Conservation (phyloP, 1,139 yeast genomes). For the Wickerhamiella infanticola region DNA sequence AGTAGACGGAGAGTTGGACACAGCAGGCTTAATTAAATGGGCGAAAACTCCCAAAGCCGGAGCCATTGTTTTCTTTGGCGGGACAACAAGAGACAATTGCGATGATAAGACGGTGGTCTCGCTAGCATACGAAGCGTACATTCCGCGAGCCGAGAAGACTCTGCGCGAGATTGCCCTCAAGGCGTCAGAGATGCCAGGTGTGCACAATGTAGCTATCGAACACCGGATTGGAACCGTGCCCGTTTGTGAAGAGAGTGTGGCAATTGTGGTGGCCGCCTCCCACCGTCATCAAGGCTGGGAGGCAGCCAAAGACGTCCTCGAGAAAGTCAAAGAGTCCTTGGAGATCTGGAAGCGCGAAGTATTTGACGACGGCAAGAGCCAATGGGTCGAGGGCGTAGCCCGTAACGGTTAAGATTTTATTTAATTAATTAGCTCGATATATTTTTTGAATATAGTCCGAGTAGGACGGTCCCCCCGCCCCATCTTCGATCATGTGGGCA, state of each 20-base stretch:
- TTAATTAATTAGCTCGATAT: slow-evolving; percentile 14
- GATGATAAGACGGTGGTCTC: slow-evolving; percentile 26
- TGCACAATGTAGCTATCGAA: slow-evolving; percentile 25
- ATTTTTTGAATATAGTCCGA: slow-evolving; percentile 20
- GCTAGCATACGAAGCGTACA: slow-evolving; percentile 31
- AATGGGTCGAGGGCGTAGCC: slow-evolving; percentile 17
- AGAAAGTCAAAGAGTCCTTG: slow-evolving; percentile 28
- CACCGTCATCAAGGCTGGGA: slow-evolving; percentile 36
- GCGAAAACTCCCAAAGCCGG: slow-evolving; percentile 28
- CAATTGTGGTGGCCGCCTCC: slow-evolving; percentile 30
- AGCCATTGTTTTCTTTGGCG: slow-evolving; percentile 34
- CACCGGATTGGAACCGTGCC: slow-evolving; percentile 36
- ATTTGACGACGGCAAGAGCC: slow-evolving; percentile 26
- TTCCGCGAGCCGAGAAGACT: slow-evolving; percentile 27
- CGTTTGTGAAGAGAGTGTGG: slow-evolving; percentile 30
- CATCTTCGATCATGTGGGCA: slow-evolving; percentile 61
- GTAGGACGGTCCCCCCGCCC: slow-evolving; percentile 27
- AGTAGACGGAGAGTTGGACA: slow-evolving; percentile 5
- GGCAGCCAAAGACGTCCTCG: slow-evolving; percentile 31
- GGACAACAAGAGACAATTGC: slow-evolving; percentile 32
- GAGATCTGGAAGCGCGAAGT: slow-evolving; percentile 37
- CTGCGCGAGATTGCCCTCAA: slow-evolving; percentile 23
- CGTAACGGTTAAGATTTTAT: neutral
- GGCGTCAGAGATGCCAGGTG: slow-evolving; percentile 21
- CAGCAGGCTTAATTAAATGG: slow-evolving; percentile 14